Base-by-base conservation (phyloP, 345 rosid species). In the Hevea brasiliensis region DNA sequence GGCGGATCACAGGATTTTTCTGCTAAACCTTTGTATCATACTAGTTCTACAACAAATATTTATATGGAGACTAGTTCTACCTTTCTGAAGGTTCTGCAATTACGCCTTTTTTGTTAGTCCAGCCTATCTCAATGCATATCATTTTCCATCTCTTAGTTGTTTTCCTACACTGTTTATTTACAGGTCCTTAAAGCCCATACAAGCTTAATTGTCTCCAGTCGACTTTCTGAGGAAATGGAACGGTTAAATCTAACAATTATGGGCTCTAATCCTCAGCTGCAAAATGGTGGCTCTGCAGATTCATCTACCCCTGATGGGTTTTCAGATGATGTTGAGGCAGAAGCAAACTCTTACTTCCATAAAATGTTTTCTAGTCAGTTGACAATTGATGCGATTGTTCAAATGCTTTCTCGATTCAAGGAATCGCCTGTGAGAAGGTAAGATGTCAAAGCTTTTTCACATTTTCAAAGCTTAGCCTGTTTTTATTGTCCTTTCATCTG, bases 281-380 rank as follows among this genome's bases (percentile, higher is more conserved):
- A 89, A 84, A 89, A 89, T 87, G 94, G 91, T 11, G 90, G 82
- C 80, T 69, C 88, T 44, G 75, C 87, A 24, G 92, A 95, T 72
- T 80, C 91, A 41, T 76, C 97, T 50, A 41, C 90, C 54, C 79
- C 92, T 77, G 92, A 85, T 56, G 90, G 88, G 67, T 89, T 82
- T 80, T 84, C 92, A 11, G 92, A 84, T 70, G 99, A 92, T 75
- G 87, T 95, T 65, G 99, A 95, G 89, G 76, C 80, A 10, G 99
- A 95, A 82, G 99, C 98, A 67, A 95, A 95, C 78, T 88, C 96
- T 70, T 92, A 91, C 74, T 95, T 95, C 79, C 99, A 89, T 79
- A 89, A 92, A 78, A 95, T 92, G 96, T 95, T 92, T 82, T 92
- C 96, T 74, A 89, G 89, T 75, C 92, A 84, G 81, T 75, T 95